These are phyloP conservation scores for Salix caprea DNA, from an alignment of 345 rosid species.

Conservation along the genomic window DNA sequence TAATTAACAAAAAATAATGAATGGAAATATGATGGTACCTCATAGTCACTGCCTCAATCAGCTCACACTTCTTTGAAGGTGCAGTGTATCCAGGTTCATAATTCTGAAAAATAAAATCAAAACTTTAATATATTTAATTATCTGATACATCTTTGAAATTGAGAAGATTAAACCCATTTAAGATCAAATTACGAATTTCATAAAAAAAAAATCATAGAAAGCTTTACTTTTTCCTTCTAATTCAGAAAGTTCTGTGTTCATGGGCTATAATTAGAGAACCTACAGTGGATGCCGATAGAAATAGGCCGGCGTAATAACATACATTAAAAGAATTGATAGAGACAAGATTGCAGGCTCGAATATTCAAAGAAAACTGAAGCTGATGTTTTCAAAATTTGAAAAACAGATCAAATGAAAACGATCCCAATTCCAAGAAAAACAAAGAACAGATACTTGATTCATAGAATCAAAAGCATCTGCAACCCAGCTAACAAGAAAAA, in stretches of 20 bases:
- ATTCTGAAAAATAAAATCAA: constrained; percentile 33
- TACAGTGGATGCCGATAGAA: background rate
- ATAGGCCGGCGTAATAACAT: background rate
- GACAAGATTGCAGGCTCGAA: constrained; percentile 3
- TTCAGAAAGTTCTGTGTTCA: background rate
- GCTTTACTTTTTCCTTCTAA: too few relatives aligned
- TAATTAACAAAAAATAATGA: background rate
- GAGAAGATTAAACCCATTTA: background rate
- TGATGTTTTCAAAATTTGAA: background rate
- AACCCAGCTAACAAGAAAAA: background rate
- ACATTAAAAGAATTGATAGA: background rate
- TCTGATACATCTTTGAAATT: background rate
- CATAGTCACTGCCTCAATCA: constrained; percentile 50
- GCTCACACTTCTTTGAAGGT: constrained; percentile 50
- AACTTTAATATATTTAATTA: background rate
- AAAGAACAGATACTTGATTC: background rate
- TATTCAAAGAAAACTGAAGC: background rate
- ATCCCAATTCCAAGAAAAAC: constrained; percentile 1
- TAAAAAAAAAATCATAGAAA: background rate
- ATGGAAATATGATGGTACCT: constrained; percentile 39
- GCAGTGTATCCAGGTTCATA: constrained; percentile 73
- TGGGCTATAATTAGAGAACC: background rate
- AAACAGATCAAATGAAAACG: background rate
- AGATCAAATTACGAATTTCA: background rate
- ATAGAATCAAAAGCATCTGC: background rate